phyloP scores from a whole-genome alignment of 257 asterid species.

The Capsicum rhomboideum region DNA sequence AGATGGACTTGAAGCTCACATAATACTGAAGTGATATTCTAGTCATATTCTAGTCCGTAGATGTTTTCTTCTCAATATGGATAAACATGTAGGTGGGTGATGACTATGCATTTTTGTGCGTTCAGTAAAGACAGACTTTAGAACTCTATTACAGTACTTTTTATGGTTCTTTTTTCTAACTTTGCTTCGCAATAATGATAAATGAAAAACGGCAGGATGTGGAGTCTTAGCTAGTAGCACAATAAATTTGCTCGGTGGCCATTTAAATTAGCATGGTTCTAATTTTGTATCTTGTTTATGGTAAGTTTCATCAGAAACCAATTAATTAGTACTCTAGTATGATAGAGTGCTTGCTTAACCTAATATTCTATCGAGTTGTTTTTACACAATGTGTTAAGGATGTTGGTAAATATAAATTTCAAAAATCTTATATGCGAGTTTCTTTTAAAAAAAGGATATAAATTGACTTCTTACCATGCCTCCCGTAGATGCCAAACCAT shows the following conservation, averaged over 20 bases:
- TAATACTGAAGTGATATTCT: not conserved
- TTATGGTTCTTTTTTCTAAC: not conserved
- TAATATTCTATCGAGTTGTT: not conserved
- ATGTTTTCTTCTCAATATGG: not conserved
- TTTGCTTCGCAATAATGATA: not conserved
- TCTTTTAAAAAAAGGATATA: not conserved
- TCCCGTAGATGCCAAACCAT: constrained; percentile 26
- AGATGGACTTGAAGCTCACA: not conserved
- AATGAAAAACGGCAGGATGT: not conserved
- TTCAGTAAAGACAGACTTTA: not conserved
- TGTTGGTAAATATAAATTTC: not conserved
- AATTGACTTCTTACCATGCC: constrained; percentile 35
- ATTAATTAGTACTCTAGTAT: not conserved
- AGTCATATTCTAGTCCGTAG: not conserved
- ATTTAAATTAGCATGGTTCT: not conserved
- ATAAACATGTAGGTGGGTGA: not conserved
- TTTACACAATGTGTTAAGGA: not conserved
- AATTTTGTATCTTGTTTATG: not conserved
- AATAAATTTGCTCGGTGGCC: not conserved
- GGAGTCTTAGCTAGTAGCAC: not conserved
- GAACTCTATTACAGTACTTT: not conserved
- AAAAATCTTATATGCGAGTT: not conserved
- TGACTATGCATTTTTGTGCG: not conserved
- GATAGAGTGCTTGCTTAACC: not conserved
- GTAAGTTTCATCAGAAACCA: not conserved